Evolutionary conservation across 257 asterid genomes (phyloP).

Genomic region (Nemophila menziesii): DNA sequence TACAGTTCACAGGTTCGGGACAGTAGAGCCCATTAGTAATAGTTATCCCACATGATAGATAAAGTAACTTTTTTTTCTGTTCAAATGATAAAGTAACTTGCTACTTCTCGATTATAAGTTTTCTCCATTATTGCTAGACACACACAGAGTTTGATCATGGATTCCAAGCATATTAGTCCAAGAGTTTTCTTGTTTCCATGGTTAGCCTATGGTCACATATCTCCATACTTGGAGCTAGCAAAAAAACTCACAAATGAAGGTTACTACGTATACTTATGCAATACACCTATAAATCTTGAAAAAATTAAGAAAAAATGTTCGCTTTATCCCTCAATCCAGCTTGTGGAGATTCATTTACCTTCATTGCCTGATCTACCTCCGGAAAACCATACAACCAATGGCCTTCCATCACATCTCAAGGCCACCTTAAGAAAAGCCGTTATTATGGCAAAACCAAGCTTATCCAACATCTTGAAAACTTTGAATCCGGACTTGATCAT

Average conservation of each 20-base stretch:
- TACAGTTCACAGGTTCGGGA: too few species aligned
- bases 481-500: slow-evolving; percentile 1
- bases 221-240: neutral
- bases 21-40: too few species aligned
- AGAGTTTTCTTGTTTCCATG: slow-evolving; percentile 1
- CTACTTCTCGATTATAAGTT: too few species aligned
- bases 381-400: neutral
- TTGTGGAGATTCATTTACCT: neutral
- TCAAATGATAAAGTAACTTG: too few species aligned
- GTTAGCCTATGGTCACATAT: slow-evolving; percentile 1
- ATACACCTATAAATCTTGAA: neutral
- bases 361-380: neutral
- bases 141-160: neutral
- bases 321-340: neutral
- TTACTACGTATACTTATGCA: neutral
- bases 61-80: too few species aligned
- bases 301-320: neutral
- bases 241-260: neutral
- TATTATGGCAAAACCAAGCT: neutral
- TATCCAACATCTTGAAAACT: neutral
- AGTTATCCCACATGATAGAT: too few species aligned
- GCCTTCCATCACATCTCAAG: neutral
- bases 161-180: neutral
- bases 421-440: neutral
- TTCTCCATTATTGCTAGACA: too few species aligned